These are phyloP conservation scores for Pelagophyceae sp. DNA, from an alignment of 352 stramenopile species.

Conservation along the genomic window DNA sequence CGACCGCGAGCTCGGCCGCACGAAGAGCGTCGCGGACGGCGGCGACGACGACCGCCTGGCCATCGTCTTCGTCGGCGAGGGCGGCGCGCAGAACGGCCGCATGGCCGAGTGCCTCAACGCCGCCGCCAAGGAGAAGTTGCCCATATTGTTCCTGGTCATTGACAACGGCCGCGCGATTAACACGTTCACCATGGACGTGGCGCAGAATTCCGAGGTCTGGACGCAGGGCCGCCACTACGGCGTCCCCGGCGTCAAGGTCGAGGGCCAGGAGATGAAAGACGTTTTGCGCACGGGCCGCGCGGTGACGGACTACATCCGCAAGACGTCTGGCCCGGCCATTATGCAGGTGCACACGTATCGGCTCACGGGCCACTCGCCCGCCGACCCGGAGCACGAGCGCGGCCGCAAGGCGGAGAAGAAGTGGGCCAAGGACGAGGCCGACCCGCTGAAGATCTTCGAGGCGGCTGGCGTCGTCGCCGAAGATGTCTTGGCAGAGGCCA, in stretches of 20 bases:
- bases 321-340: slow-evolving; percentile 64
- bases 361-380: slow-evolving; percentile 73
- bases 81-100: slow-evolving; percentile 62
- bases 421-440: slow-evolving; percentile 61
- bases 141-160: slow-evolving; percentile 69
- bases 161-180: slow-evolving; percentile 79
- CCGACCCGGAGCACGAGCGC: slow-evolving; percentile 73
- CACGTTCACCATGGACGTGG: slow-evolving; percentile 73
- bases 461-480: slow-evolving; percentile 51
- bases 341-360: slow-evolving; percentile 76
- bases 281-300: slow-evolving; percentile 63
- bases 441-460: slow-evolving; percentile 73
- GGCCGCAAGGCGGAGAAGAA: slow-evolving; percentile 75
- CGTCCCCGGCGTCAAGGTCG: slow-evolving; percentile 62
- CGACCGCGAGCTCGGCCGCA: slow-evolving; percentile 59
- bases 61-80: slow-evolving; percentile 73
- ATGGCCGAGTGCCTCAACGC: slow-evolving; percentile 70
- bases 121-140: slow-evolving; percentile 68
- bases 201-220: slow-evolving; percentile 65
- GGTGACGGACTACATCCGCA: slow-evolving; percentile 69
- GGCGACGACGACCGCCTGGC: slow-evolving; percentile 63
- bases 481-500: slow-evolving; percentile 56
- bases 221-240: slow-evolving; percentile 65
- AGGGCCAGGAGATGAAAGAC: slow-evolving; percentile 63
- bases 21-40: slow-evolving; percentile 44